Base-by-base conservation (phyloP, 106 monocot genomes). In the Platanthera guangdongensis region DNA sequence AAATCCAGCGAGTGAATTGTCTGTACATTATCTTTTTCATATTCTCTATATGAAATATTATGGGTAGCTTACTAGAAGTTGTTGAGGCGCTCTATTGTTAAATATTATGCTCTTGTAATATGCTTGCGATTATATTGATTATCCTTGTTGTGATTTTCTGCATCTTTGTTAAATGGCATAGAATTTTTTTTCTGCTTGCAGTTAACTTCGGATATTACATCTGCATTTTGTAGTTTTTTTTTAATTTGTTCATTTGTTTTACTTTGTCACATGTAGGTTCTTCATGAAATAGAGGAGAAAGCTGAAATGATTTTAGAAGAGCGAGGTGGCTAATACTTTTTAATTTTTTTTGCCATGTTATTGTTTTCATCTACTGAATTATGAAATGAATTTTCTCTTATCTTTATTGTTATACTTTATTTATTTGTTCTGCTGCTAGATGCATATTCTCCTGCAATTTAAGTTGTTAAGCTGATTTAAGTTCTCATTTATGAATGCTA, bases 221-320 rank as follows among this genome's bases (percentile, higher is more conserved):
- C 39, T 70, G 16, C 46, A 11, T 48, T 70, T 70, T 70, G 15
- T 70, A 47, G 15, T 46, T 13, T 47, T 70, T 47, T 19, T 6
- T 62, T 70, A 16, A 5, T 48, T 16, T 70, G 4, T 47, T 70
- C 18, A 47, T 70, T 51, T 19, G 7, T 21, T 50, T 15, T 51
- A 51, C n/a, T 72, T 60, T 51, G 50, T 9, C 51, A 18, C 9
- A 52, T 81, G 57, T 79, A 99, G 99, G 88, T 99, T 79, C 78
- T 94, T 51, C 89, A 82, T 82, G 93, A 94, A 79, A 99, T 99
- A 72, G 94, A 99, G 69, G 80, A 84, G 81, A 99, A 92, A 82
- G 91, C 94, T 53, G 94, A 86, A 53, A 77, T 94, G 52, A 92
- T 99, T 74, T 79, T 91, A 51, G 94, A 89, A 67, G 99, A 99